Evolutionary conservation across 148 eudicot genomes (phyloP).

Genomic region (Vaccinium macrocarpon): DNA sequence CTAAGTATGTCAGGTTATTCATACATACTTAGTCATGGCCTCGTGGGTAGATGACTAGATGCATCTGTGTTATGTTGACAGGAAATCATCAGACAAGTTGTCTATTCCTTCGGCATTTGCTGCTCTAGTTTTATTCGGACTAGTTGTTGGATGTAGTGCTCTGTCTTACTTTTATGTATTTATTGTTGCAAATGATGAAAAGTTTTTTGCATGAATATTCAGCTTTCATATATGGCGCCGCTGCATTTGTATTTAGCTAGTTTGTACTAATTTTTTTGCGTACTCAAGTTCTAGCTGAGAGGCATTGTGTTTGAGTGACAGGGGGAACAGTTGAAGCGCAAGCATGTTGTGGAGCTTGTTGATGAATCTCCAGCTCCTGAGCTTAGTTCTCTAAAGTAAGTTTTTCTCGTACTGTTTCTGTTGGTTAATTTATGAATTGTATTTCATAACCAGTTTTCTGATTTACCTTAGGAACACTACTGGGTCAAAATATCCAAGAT

Average conservation of each 20-base stretch:
- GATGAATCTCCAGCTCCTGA: constrained; percentile 43
- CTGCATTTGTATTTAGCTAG: neutral
- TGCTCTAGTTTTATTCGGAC: neutral
- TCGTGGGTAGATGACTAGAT: too few relatives aligned
- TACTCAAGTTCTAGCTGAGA: neutral
- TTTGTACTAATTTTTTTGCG: neutral
- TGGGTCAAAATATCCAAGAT: constrained; percentile 58
- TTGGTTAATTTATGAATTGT: constrained; percentile 13
- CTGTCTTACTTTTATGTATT: neutral
- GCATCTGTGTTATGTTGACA: neutral
- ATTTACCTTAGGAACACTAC: constrained; percentile 33
- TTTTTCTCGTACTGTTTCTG: neutral
- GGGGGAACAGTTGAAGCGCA: constrained; percentile 86
- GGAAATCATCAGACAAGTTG: neutral
- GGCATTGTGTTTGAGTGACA: constrained; percentile 29
- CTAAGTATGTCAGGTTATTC: neutral
- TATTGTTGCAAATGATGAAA: neutral
- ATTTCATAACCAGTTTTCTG: constrained; percentile 13
- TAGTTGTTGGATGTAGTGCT: neutral
- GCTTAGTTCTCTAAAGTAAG: constrained; percentile 46
- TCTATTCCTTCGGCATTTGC: neutral
- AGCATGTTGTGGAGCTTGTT: constrained; percentile 33
- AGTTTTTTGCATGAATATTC: neutral
- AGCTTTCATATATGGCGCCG: neutral
- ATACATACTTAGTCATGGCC: neutral